These are phyloP conservation scores for Ceratobasidium sp. DNA, from an alignment of 1,284 basidiomycete genomes.

Conservation along the genomic window DNA sequence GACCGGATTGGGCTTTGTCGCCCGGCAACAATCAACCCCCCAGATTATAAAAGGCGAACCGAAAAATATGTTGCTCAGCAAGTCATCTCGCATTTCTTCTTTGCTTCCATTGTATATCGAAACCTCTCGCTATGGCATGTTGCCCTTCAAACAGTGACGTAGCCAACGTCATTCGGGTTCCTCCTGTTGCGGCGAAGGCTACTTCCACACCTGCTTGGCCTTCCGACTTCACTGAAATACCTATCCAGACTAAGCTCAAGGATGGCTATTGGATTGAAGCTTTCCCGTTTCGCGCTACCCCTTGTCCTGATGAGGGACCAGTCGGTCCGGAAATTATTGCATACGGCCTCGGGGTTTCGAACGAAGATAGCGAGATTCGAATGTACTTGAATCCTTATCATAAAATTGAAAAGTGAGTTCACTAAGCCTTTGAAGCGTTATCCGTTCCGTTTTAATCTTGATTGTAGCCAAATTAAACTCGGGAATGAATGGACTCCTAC, in stretches of 20 bases:
- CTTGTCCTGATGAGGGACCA: slow-evolving; percentile 31
- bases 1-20: too few relatives aligned
- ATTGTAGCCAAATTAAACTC: slow-evolving; percentile 15
- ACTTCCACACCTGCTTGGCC: slow-evolving; percentile 3
- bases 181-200: background rate
- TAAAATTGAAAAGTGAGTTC: slow-evolving; percentile 44
- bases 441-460: background rate
- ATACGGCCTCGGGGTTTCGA: slow-evolving; percentile 54
- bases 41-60: too few relatives aligned
- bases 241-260: background rate
- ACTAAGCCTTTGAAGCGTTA: background rate
- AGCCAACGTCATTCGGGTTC: background rate
- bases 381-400: slow-evolving; percentile 54
- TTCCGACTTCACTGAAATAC: background rate
- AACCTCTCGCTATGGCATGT: too few relatives aligned
- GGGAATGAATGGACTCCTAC: slow-evolving; percentile 48
- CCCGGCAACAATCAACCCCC: too few relatives aligned
- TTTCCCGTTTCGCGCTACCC: slow-evolving; percentile 52
- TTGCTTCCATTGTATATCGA: too few relatives aligned
- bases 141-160: background rate
- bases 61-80: too few relatives aligned
- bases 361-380: slow-evolving; percentile 49
- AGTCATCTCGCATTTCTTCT: too few relatives aligned
- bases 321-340: slow-evolving; percentile 54
- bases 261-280: slow-evolving; percentile 57